Conservation (phyloP, 2,329 filamentous ascomycete species). For the Colletotrichum sp. region DNA sequence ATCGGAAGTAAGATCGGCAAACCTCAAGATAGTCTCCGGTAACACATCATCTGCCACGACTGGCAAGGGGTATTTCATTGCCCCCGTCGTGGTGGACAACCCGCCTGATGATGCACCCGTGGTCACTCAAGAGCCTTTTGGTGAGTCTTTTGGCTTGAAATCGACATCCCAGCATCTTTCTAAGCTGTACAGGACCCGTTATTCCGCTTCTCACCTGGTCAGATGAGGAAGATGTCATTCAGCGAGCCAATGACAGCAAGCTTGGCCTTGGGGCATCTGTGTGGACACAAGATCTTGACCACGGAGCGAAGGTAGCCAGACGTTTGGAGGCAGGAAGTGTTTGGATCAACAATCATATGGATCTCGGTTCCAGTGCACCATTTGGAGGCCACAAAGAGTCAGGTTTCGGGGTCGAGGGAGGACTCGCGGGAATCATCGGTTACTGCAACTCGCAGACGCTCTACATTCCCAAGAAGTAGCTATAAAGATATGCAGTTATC, state of each 20-base stretch:
- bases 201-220: background rate
- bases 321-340: background rate
- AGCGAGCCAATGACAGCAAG: background rate
- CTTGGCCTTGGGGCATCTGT: background rate
- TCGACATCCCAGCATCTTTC: no score
- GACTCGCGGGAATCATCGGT: background rate
- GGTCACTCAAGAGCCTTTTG: background rate
- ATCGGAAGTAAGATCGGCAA: background rate
- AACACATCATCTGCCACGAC: background rate
- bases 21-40: background rate
- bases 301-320: background rate
- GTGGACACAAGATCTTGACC: background rate
- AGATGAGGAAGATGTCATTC: background rate
- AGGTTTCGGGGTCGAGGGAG: background rate
- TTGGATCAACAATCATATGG: background rate
- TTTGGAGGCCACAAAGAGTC: background rate
- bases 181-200: background rate
- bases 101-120: background rate
- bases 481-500: background rate
- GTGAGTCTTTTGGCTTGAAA: no score
- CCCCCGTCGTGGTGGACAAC: background rate
- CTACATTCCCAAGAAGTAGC: background rate
- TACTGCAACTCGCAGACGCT: background rate
- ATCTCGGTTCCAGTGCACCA: background rate
- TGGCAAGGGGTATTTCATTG: background rate